Conservation (phyloP, 257 asterid species). For the Nicotiana attenuata region DNA sequence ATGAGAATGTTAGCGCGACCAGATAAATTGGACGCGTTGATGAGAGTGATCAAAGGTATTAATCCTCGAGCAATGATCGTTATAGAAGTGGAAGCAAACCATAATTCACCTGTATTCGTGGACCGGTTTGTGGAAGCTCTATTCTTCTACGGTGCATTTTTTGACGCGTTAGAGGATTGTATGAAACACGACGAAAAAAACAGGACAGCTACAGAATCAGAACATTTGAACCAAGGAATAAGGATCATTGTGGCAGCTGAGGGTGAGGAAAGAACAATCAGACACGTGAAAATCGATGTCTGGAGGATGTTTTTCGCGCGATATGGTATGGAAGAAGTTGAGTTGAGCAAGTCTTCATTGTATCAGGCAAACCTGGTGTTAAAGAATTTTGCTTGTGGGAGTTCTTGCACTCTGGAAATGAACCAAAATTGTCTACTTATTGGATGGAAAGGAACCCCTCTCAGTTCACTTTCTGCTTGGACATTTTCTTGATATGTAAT, state of each 20-base stretch:
- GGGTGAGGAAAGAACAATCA: conserved; percentile 39
- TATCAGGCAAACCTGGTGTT: conserved; percentile 41
- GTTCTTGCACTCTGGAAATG: conserved; percentile 28
- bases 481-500: conserved; percentile 14
- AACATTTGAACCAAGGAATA: conserved; percentile 28
- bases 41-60: conserved; percentile 29
- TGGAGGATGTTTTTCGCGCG: conserved; percentile 43
- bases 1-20: conserved; percentile 34
- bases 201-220: conserved; percentile 31
- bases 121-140: conserved; percentile 52
- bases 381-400: conserved; percentile 25
- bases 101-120: conserved; percentile 39
- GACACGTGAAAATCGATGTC: conserved; percentile 32
- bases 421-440: conserved; percentile 39
- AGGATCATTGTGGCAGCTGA: conserved; percentile 39
- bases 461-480: conserved; percentile 50
- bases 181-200: conserved; percentile 29
- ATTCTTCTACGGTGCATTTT: conserved; percentile 38
- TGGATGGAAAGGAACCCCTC: conserved; percentile 54
- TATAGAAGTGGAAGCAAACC: conserved; percentile 45
- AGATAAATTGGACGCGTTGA: conserved; percentile 25
- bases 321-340: conserved; percentile 32
- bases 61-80: conserved; percentile 37
- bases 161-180: conserved; percentile 44
- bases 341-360: conserved; percentile 33